phyloP scores from a whole-genome alignment of 106 monocot genomes.

The Apostasia shenzhenica region DNA sequence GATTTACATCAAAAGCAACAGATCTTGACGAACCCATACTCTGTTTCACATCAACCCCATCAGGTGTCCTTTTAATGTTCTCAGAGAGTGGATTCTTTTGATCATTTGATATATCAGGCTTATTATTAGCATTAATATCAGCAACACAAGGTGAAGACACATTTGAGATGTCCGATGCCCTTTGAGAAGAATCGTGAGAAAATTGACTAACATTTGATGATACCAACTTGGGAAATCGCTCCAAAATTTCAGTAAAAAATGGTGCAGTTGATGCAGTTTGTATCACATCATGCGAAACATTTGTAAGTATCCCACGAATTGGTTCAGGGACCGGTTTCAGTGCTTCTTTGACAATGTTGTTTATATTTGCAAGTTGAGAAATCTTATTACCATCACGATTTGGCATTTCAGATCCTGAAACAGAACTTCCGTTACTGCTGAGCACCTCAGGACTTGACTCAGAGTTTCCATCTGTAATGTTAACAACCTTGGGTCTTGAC shows the following conservation, averaged over 20 bases:
- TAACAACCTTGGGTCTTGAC: background rate
- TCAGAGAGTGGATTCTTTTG: conserved; percentile 7
- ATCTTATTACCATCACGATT: background rate
- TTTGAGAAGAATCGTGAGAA: conserved; percentile 1
- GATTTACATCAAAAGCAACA: conserved; percentile 10
- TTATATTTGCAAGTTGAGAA: conserved; percentile 3
- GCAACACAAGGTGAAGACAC: background rate
- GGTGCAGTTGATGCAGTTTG: conserved; percentile 37
- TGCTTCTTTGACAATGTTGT: conserved; percentile 32
- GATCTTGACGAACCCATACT: background rate
- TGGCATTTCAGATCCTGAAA: background rate
- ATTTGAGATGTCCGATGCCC: conserved; percentile 5
- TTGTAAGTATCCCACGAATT: conserved; percentile 12
- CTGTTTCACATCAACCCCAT: background rate
- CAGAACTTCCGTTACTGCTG: background rate
- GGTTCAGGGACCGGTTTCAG: conserved; percentile 30
- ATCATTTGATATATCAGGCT: conserved; percentile 1
- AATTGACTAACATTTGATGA: conserved; percentile 11
- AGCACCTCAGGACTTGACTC: no score
- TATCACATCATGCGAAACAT: conserved; percentile 33
- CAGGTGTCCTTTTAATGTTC: background rate
- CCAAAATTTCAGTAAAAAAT: conserved; percentile 31
- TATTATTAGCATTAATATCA: conserved; percentile 1
- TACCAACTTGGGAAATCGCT: conserved; percentile 31
- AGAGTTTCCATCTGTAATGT: no score